Evolutionary conservation across 1,284 basidiomycete species (phyloP).

Genomic region (Serendipita sp.): DNA sequence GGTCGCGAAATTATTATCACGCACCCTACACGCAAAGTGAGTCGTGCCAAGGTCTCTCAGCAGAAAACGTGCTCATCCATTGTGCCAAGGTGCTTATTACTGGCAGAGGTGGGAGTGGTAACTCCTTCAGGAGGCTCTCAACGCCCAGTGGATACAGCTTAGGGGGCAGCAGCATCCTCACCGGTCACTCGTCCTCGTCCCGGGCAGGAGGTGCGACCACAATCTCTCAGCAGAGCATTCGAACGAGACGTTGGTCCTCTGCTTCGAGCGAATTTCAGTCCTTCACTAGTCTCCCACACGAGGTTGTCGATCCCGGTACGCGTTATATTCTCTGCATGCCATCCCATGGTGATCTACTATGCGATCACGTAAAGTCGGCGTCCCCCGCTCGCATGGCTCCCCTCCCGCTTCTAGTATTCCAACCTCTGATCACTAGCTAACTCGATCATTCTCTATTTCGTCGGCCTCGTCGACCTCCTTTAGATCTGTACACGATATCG

Average conservation of each 20-base stretch:
- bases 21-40: background rate
- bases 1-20: conserved; percentile 1
- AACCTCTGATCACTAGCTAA: background rate
- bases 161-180: background rate
- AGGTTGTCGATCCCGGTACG: conserved; percentile 1
- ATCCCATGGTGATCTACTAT: background rate
- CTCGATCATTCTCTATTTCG: background rate
- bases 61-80: background rate
- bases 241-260: background rate
- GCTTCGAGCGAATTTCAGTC: background rate
- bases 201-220: background rate
- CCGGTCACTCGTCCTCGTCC: background rate
- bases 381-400: too few species aligned
- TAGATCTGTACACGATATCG: background rate
- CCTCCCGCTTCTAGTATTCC: background rate
- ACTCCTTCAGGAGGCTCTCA: background rate
- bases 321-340: background rate
- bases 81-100: background rate
- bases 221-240: background rate
- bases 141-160: background rate
- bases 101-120: background rate
- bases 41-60: background rate
- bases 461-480: background rate
- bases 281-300: background rate
- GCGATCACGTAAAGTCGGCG: too few species aligned